phyloP scores from a whole-genome alignment of 345 rosid species.

The Populus simonii region DNA sequence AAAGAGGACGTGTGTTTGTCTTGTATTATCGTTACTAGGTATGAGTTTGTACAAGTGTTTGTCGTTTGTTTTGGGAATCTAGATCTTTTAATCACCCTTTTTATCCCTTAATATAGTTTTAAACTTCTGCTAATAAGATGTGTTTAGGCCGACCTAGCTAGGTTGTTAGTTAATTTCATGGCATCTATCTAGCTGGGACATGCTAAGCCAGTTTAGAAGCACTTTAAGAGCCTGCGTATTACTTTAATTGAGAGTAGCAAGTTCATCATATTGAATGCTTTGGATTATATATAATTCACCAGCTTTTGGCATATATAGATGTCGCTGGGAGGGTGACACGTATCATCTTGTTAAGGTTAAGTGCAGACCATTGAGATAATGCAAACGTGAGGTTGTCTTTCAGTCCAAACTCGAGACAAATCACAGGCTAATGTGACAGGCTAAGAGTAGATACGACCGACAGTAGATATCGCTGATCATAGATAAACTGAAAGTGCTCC shows the following conservation, averaged over 20 bases:
- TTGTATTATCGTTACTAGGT: not conserved
- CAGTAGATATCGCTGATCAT: not conserved
- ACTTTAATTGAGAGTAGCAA: not conserved
- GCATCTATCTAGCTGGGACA: slow-evolving; percentile 9
- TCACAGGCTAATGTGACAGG: slow-evolving; percentile 9
- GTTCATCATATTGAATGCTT: not conserved
- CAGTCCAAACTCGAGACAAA: not conserved
- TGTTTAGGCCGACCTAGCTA: too few species aligned
- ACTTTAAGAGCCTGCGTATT: not conserved
- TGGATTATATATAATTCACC: slow-evolving; percentile 7
- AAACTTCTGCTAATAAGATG: too few species aligned
- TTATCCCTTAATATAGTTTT: not conserved
- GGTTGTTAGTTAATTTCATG: not conserved
- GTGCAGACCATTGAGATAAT: slow-evolving; percentile 12
- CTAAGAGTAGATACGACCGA: not conserved
- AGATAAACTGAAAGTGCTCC: not conserved
- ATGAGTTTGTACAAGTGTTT: not conserved
- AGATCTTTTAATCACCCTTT: slow-evolving; percentile 14
- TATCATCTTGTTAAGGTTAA: not conserved
- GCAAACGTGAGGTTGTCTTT: slow-evolving; percentile 29
- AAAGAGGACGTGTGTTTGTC: slow-evolving; percentile 28
- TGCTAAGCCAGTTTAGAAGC: slow-evolving; percentile 7
- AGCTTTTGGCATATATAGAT: slow-evolving; percentile 16
- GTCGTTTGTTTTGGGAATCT: not conserved
- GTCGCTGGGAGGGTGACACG: slow-evolving; percentile 3